phyloP scores from a whole-genome alignment of 2,329 filamentous ascomycete species.

The Rutstroemia sp. region DNA sequence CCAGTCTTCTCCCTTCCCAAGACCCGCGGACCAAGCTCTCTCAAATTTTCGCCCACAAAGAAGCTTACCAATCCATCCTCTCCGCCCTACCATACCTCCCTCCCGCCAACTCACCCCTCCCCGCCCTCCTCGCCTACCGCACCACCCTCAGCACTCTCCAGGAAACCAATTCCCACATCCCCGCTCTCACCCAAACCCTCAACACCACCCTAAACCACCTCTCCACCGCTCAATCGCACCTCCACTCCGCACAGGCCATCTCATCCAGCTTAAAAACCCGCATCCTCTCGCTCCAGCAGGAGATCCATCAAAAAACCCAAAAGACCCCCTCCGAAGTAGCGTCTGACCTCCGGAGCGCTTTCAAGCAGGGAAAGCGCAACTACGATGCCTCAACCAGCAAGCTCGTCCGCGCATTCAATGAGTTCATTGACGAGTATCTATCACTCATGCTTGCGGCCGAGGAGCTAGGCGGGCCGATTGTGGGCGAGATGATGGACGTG shows the following conservation, averaged over 20 bases:
- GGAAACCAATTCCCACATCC: conserved; percentile 55
- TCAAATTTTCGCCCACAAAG: conserved; percentile 48
- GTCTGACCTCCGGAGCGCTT: background rate
- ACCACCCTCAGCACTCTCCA: conserved; percentile 65
- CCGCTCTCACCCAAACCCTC: conserved; percentile 28
- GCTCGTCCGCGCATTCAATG: conserved; percentile 56
- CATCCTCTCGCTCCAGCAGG: conserved; percentile 47
- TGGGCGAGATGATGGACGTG: conserved; percentile 65
- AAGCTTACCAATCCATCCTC: conserved; percentile 58
- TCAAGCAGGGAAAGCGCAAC: conserved; percentile 39
- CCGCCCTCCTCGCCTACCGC: conserved; percentile 63
- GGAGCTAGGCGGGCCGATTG: conserved; percentile 74
- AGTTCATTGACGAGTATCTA: conserved; percentile 64
- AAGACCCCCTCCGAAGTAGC: background rate
- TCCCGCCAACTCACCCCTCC: conserved; percentile 57
- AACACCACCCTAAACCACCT: conserved; percentile 11
- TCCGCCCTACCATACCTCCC: conserved; percentile 59
- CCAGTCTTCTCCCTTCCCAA: conserved; percentile 17
- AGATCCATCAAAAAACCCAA: background rate
- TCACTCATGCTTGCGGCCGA: conserved; percentile 75
- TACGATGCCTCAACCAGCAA: conserved; percentile 55
- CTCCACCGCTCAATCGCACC: background rate
- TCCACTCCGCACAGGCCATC: conserved; percentile 46
- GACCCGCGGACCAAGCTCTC: conserved; percentile 32
- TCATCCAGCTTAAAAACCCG: conserved; percentile 46